phyloP scores from a whole-genome alignment of 306 rosid species.

The Coriaria nepalensis region DNA sequence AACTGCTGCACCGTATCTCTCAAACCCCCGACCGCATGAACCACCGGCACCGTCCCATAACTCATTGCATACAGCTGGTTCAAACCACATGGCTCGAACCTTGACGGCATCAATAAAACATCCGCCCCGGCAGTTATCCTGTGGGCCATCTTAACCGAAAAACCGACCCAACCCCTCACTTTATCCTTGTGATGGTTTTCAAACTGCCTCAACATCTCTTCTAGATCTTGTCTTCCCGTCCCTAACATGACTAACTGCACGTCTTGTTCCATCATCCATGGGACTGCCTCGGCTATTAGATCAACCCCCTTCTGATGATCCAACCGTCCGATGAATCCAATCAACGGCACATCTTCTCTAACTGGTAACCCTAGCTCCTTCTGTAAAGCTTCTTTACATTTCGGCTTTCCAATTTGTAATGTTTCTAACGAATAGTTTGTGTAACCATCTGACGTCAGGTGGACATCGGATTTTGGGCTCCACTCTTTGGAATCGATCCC shows the following conservation, averaged over 20 bases:
- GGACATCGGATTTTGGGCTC: slow-evolving; percentile 57
- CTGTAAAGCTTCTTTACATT: slow-evolving; percentile 82
- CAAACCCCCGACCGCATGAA: slow-evolving; percentile 91
- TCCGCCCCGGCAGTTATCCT: slow-evolving; percentile 88
- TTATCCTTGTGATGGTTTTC: slow-evolving; percentile 40
- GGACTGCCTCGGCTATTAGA: slow-evolving; percentile 74
- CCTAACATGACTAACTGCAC: slow-evolving; percentile 86
- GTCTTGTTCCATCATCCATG: slow-evolving; percentile 80
- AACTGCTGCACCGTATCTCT: slow-evolving; percentile 73
- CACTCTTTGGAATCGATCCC: slow-evolving; percentile 82
- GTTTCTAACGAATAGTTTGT: slow-evolving; percentile 66
- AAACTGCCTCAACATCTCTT: slow-evolving; percentile 48
- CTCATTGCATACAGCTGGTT: slow-evolving; percentile 93
- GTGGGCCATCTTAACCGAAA: slow-evolving; percentile 75
- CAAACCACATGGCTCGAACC: slow-evolving; percentile 93
- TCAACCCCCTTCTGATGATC: slow-evolving; percentile 91
- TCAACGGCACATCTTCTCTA: slow-evolving; percentile 53
- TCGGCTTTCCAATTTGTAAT: slow-evolving; percentile 55
- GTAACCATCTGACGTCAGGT: slow-evolving; percentile 74
- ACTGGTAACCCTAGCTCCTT: slow-evolving; percentile 78
- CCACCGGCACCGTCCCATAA: slow-evolving; percentile 85
- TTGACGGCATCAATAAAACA: slow-evolving; percentile 87
- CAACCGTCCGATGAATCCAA: slow-evolving; percentile 72
- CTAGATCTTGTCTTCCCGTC: slow-evolving; percentile 72
- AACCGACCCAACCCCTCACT: slow-evolving; percentile 87